Evolutionary conservation across 495 filamentous ascomycete species (phyloP), one percentile per base, ranked within the genome.

Genomic region (Sphaerosporella brunnea): DNA sequence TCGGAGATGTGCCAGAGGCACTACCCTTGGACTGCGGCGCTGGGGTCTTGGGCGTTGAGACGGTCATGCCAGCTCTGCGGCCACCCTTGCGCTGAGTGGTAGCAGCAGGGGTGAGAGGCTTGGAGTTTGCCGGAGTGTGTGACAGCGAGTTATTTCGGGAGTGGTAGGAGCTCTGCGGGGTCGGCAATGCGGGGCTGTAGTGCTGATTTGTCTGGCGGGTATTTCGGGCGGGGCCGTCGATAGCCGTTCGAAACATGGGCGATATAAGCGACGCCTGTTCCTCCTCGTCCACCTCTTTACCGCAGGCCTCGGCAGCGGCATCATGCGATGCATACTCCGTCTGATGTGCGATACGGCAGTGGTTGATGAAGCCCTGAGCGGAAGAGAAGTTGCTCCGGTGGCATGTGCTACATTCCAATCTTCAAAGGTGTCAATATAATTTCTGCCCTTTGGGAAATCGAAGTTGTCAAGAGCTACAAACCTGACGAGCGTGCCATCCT

Each of bases 361-460:
- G 90, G 54, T 97, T 97, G 66, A 97, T 88, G 59, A 97, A 96
- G 2, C 90, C 90, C 62, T 97, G 90, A 1, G 84, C 84, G 63
- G 85, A 94, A 36, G 80, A 85, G 62, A 95, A 96, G 60, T 95
- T 81, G 64, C 79, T 80, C 47, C 84, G 69, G 35, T 82, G 73
- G 58, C 90, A 97, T 59, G 90, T 80, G 42, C 86, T 68, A 65
- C 90, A 97, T 41, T 88, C 76, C 37, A 96, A 72, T 63, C 92
- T 92, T 30, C 7, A 39, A 35, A 43, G 49, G n/a, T n/a, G n/a
- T n/a, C n/a, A n/a, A n/a, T n/a, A n/a, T n/a, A n/a, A n/a, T n/a
- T n/a, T n/a, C n/a, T n/a, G n/a, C n/a, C n/a, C n/a, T n/a, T n/a
- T n/a, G n/a, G n/a, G n/a, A n/a, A n/a, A n/a, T n/a, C n/a, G n/a